Evolutionary conservation across 2,329 filamentous ascomycete genomes (phyloP).

Genomic region (Huntiella omanensis): DNA sequence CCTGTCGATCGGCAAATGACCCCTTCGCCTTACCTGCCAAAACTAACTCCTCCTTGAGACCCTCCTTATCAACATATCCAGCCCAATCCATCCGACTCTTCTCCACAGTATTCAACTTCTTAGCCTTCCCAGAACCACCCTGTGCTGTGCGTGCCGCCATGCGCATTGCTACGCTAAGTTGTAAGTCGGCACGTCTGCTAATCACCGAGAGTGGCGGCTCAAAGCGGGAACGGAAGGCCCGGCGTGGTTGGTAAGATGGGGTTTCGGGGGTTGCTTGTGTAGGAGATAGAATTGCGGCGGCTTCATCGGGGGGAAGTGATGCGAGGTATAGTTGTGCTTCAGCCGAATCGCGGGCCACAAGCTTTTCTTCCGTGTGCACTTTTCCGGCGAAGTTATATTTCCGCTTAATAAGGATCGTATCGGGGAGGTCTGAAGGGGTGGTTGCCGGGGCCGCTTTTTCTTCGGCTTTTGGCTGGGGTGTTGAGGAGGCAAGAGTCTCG

Average conservation of each 20-base stretch:
- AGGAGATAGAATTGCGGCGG: slow-evolving; percentile 10
- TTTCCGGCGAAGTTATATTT: slow-evolving; percentile 60
- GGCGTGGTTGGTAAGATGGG: slow-evolving; percentile 26
- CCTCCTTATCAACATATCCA: slow-evolving; percentile 51
- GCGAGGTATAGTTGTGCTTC: slow-evolving; percentile 46
- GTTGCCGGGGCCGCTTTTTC: background rate
- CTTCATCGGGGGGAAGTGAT: slow-evolving; percentile 12
- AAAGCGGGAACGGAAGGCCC: slow-evolving; percentile 42
- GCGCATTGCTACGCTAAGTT: slow-evolving; percentile 33
- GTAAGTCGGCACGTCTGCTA: slow-evolving; percentile 33
- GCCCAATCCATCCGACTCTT: slow-evolving; percentile 60
- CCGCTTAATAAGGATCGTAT: slow-evolving; percentile 45
- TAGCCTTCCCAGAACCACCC: slow-evolving; percentile 22
- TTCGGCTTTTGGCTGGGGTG: background rate
- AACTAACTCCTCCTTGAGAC: slow-evolving; percentile 49
- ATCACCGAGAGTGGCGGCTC: slow-evolving; percentile 33
- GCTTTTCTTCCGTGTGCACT: slow-evolving; percentile 52
- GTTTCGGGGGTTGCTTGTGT: slow-evolving; percentile 11
- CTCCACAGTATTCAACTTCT: slow-evolving; percentile 52
- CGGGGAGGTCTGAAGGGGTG: slow-evolving; percentile 14
- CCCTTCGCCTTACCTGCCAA: slow-evolving; percentile 45
- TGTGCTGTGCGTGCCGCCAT: slow-evolving; percentile 29
- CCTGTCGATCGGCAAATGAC: slow-evolving; percentile 41
- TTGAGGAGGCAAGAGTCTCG: slow-evolving; percentile 7
- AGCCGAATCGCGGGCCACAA: slow-evolving; percentile 44